These are phyloP conservation scores for Mycena citricolor DNA, from an alignment of 1,284 basidiomycete genomes.

Conservation along the genomic window DNA sequence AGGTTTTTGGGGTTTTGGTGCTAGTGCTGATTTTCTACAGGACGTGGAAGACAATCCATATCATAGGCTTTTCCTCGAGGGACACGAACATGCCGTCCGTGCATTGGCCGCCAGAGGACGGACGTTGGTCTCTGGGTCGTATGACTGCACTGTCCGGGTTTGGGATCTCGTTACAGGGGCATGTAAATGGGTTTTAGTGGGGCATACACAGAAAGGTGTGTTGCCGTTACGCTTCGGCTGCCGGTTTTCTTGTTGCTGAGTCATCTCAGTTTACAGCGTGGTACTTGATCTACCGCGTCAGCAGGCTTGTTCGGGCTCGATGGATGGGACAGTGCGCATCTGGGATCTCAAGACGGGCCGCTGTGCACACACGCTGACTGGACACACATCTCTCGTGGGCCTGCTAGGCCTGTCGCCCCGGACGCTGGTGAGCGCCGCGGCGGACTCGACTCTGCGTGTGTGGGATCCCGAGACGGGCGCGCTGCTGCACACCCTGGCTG, in stretches of 20 bases:
- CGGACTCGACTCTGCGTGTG: slow-evolving; percentile 88
- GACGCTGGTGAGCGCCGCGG: slow-evolving; percentile 88
- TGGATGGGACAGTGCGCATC: slow-evolving; percentile 93
- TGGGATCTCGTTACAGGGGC: slow-evolving; percentile 93
- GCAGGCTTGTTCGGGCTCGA: slow-evolving; percentile 91
- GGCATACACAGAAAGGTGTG: slow-evolving; percentile 90
- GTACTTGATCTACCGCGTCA: slow-evolving; percentile 83
- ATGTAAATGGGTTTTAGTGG: slow-evolving; percentile 77
- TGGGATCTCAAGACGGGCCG: slow-evolving; percentile 86
- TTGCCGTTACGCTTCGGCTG: slow-evolving; percentile 28
- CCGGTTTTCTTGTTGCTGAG: slow-evolving; percentile 7
- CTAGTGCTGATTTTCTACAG: slow-evolving; percentile 36
- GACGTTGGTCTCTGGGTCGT: slow-evolving; percentile 91
- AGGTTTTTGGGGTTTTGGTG: slow-evolving; percentile 6
- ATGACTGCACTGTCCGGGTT: slow-evolving; percentile 89
- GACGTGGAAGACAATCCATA: slow-evolving; percentile 88
- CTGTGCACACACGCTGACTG: slow-evolving; percentile 77
- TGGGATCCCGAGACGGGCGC: slow-evolving; percentile 88
- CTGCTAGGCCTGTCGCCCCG: slow-evolving; percentile 86
- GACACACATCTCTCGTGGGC: slow-evolving; percentile 88
- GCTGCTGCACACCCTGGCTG: slow-evolving; percentile 76
- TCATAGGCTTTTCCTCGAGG: slow-evolving; percentile 80
- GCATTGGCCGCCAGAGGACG: slow-evolving; percentile 89
- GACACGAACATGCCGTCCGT: slow-evolving; percentile 89
- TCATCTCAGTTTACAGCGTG: slow-evolving; percentile 78